Conservation (phyloP, 1,284 basidiomycete genomes). For the Apiotrichum akiyoshidainum region DNA sequence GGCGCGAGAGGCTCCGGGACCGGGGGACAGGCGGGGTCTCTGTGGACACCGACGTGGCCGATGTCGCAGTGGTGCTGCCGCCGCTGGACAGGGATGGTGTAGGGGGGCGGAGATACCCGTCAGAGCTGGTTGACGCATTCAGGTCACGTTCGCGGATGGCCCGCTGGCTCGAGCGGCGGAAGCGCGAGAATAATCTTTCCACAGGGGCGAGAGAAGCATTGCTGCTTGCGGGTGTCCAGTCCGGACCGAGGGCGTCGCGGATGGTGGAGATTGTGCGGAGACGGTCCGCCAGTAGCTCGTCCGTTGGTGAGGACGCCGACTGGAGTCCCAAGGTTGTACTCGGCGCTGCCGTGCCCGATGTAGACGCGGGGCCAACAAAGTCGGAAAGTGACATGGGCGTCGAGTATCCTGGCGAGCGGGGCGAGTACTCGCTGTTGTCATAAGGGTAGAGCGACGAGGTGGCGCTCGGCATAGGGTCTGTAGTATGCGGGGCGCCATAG, state of each 20-base stretch:
- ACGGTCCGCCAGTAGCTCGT: slow-evolving; percentile 35
- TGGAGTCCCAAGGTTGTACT: not conserved
- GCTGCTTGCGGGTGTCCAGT: slow-evolving; percentile 21
- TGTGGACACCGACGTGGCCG: not conserved
- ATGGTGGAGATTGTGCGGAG: slow-evolving; percentile 33
- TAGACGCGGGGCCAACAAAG: not conserved
- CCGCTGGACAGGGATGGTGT: slow-evolving; percentile 1
- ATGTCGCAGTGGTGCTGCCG: not conserved
- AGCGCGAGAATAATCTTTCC: slow-evolving; percentile 20
- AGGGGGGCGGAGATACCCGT: slow-evolving; percentile 3
- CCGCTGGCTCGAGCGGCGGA: slow-evolving; percentile 20
- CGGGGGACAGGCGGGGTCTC: not conserved
- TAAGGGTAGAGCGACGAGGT: not conserved
- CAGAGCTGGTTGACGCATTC: not conserved
- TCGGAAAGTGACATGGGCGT: not conserved
- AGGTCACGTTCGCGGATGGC: not conserved
- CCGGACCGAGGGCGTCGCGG: slow-evolving; percentile 28
- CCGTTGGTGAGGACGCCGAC: slow-evolving; percentile 17
- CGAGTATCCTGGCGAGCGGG: slow-evolving; percentile 1
- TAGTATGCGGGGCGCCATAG: not conserved
- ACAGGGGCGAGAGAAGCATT: slow-evolving; percentile 6
- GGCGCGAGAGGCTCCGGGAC: slow-evolving; percentile 8
- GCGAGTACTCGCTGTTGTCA: slow-evolving; percentile 1
- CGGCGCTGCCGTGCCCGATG: not conserved
- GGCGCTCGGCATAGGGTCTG: not conserved